Conservation (phyloP, 768 basidiomycete genomes). For the Boletus fagicola region DNA sequence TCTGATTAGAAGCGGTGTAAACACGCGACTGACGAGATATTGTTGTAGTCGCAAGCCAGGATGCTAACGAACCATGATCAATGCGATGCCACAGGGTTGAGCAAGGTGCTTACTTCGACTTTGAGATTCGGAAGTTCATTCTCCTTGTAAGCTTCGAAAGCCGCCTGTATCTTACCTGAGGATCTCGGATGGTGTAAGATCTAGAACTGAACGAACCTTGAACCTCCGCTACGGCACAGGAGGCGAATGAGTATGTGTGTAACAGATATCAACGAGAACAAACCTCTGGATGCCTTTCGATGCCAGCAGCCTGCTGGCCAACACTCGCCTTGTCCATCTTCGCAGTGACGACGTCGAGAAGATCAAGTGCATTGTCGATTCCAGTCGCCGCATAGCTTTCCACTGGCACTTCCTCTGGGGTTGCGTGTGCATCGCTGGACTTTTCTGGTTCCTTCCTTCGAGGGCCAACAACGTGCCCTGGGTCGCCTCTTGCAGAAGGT, state of each 20-base stretch:
- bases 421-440: constrained; percentile 18
- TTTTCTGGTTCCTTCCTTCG: constrained; percentile 24
- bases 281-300: constrained; percentile 93
- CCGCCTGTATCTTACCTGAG: constrained; percentile 47
- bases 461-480: too few relatives aligned
- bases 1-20: neutral
- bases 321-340: constrained; percentile 93
- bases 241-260: constrained; percentile 12
- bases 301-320: constrained; percentile 79
- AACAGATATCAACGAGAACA: constrained; percentile 21
- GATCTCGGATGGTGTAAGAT: neutral
- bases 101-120: constrained; percentile 57
- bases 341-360: constrained; percentile 83
- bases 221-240: constrained; percentile 65
- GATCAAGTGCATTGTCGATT: constrained; percentile 86
- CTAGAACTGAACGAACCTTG: constrained; percentile 52
- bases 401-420: constrained; percentile 36
- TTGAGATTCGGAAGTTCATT: constrained; percentile 77
- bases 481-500: too few relatives aligned
- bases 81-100: neutral
- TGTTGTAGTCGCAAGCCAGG: constrained; percentile 90
- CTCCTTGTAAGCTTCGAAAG: constrained; percentile 90
- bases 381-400: constrained; percentile 84
- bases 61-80: constrained; percentile 47
- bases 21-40: constrained; percentile 58